Evolutionary conservation across 2,329 filamentous ascomycete species (phyloP).

Genomic region (Diplodia sapinea): DNA sequence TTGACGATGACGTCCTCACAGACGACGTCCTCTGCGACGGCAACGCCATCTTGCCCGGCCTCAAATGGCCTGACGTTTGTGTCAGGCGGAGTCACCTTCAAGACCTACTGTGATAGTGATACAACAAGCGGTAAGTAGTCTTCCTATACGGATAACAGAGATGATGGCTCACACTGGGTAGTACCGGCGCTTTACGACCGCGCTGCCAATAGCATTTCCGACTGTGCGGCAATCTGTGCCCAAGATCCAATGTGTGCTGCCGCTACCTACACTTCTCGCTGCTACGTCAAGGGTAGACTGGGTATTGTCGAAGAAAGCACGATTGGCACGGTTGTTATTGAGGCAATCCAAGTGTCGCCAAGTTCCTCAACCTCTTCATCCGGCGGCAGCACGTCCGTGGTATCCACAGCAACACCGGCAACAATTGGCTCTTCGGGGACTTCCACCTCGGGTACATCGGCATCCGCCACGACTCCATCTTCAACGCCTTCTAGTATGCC

Average conservation of each 20-base stretch:
- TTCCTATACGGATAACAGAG: no score
- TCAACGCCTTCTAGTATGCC: background rate
- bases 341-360: background rate
- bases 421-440: background rate
- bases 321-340: background rate
- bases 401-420: background rate
- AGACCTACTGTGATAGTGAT: background rate
- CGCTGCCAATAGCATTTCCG: background rate
- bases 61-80: background rate
- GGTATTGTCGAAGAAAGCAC: background rate
- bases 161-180: background rate
- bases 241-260: background rate
- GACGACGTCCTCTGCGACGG: background rate
- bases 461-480: background rate
- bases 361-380: background rate
- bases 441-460: background rate
- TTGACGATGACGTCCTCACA: no score
- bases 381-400: background rate
- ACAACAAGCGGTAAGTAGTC: background rate
- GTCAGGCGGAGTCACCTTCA: background rate
- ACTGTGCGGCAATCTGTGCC: background rate
- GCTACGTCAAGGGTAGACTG: background rate
- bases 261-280: conserved; percentile 1
- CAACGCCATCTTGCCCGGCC: background rate
- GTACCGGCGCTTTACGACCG: background rate